These are phyloP conservation scores for Cyclotella sp. DNA, from an alignment of 108 stramenopile genomes.

Conservation along the genomic window DNA sequence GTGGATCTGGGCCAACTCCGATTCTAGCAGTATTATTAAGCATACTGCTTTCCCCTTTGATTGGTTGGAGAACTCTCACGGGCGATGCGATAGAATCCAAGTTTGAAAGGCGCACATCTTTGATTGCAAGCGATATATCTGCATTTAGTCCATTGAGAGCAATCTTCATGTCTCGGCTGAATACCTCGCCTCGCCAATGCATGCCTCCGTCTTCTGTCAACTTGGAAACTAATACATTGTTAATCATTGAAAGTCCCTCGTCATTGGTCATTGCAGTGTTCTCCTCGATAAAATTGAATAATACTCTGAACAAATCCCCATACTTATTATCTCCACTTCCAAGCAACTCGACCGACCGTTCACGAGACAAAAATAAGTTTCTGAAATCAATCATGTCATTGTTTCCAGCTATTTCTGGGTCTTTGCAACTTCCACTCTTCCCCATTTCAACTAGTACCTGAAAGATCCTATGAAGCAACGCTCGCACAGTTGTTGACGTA, in stretches of 20 bases:
- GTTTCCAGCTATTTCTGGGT: slow-evolving; percentile 23
- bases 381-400: slow-evolving; percentile 47
- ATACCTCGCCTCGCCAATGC: slow-evolving; percentile 35
- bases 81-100: slow-evolving; percentile 68
- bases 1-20: slow-evolving; percentile 53
- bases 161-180: slow-evolving; percentile 46
- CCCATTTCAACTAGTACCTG: slow-evolving; percentile 36
- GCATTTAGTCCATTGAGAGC: slow-evolving; percentile 71
- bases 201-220: slow-evolving; percentile 47
- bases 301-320: slow-evolving; percentile 44
- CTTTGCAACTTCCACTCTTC: slow-evolving; percentile 18
- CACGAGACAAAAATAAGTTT: slow-evolving; percentile 44
- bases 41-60: slow-evolving; percentile 44
- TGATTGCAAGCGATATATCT: slow-evolving; percentile 54
- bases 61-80: slow-evolving; percentile 58
- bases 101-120: slow-evolving; percentile 61
- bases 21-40: slow-evolving; percentile 66
- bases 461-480: slow-evolving; percentile 48
- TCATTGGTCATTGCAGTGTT: slow-evolving; percentile 19
- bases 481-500: slow-evolving; percentile 35
- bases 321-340: slow-evolving; percentile 44
- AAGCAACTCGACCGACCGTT: slow-evolving; percentile 32
- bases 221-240: slow-evolving; percentile 32
- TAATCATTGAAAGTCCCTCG: slow-evolving; percentile 43
- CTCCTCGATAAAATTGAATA: slow-evolving; percentile 37